Conservation (phyloP, 345 rosid species). For the Salix koriyanagi region DNA sequence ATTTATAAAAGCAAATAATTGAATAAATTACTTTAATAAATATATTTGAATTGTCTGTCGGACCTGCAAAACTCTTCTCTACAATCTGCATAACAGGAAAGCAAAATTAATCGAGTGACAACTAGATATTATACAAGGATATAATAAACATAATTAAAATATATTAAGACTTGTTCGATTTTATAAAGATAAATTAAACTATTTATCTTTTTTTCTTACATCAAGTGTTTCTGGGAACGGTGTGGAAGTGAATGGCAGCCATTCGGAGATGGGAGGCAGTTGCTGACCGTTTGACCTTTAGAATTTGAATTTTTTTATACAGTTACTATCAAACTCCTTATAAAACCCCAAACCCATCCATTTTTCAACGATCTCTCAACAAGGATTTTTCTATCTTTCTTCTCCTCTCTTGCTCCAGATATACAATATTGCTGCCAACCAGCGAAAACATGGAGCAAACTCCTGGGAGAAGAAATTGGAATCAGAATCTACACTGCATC, state of each 20-base stretch:
- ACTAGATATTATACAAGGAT: no score
- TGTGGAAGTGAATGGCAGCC: background rate
- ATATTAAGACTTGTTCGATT: no score
- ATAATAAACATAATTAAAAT: no score
- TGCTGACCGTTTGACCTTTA: background rate
- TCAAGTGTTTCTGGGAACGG: background rate
- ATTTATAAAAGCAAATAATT: no score
- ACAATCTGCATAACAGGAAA: no score
- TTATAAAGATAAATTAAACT: no score
- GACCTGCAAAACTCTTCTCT: no score
- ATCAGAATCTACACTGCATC: slow-evolving; percentile 55
- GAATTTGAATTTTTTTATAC: background rate
- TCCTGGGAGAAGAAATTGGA: slow-evolving; percentile 43
- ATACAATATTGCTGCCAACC: background rate
- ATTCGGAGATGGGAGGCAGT: background rate
- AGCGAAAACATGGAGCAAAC: slow-evolving; percentile 44
- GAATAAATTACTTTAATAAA: no score
- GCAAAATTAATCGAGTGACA: no score
- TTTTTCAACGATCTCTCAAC: background rate
- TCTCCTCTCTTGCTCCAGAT: background rate
- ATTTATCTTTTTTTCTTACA: background rate
- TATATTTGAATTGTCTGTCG: no score
- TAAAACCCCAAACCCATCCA: background rate
- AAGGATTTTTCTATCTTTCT: background rate
- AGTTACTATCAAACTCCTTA: background rate